These are phyloP conservation scores for Syncephalastrum monosporum DNA, from an alignment of 371 early-diverging fungal genomes.

Conservation along the genomic window DNA sequence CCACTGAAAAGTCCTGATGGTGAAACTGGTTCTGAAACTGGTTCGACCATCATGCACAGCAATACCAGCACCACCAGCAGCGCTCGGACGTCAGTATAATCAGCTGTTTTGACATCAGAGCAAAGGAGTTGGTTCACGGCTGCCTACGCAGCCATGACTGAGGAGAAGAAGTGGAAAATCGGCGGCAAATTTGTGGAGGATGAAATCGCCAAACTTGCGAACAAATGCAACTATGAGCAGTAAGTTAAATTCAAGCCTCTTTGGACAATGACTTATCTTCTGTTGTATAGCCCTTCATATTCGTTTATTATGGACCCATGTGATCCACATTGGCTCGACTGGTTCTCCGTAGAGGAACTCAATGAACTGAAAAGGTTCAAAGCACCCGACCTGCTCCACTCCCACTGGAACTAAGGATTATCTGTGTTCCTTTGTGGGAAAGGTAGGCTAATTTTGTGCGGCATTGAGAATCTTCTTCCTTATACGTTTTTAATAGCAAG, in stretches of 20 bases:
- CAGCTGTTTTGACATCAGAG: no score
- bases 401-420: not conserved
- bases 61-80: no score
- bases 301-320: conserved; percentile 3
- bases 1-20: no score
- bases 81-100: no score
- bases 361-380: conserved; percentile 1
- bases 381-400: not conserved
- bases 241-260: conserved; percentile 1
- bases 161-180: conserved; percentile 6
- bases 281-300: not conserved
- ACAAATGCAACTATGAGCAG: conserved; percentile 4
- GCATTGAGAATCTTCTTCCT: not conserved
- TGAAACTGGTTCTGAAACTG: no score
- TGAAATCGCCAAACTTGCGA: conserved; percentile 4
- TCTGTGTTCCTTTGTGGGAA: not conserved
- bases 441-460: not conserved
- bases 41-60: no score
- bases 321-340: not conserved
- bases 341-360: not conserved
- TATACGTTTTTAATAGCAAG: not conserved
- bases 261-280: not conserved
- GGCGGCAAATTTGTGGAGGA: conserved; percentile 4
- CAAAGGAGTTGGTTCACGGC: no score
- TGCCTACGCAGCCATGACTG: no score